A percentile compares a stretch with the other conserved stretches of the same genome.
Evolutionary conservation across 2,329 filamentous ascomycete species (phyloP).

Genomic region (Tolypocladium paradoxum): DNA sequence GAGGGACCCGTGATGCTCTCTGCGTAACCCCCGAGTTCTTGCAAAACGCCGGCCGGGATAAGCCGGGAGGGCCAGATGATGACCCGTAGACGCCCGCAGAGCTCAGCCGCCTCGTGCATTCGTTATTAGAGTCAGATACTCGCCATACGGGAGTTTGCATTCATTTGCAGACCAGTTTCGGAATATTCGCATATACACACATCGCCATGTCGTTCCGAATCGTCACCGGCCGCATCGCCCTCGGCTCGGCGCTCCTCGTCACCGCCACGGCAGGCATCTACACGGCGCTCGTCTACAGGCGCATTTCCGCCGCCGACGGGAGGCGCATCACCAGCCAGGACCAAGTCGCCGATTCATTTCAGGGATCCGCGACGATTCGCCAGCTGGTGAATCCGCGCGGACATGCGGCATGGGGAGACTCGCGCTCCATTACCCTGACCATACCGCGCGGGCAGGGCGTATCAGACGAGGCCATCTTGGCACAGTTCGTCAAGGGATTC

Average conservation of each 20-base stretch:
- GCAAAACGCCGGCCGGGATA: not conserved
- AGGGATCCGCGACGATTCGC: conserved; percentile 11
- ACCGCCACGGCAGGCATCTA: conserved; percentile 1
- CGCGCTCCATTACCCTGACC: conserved; percentile 12
- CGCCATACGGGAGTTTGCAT: too few species aligned
- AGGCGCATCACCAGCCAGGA: conserved; percentile 8
- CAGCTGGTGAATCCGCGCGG: conserved; percentile 14
- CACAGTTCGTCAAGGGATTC: conserved; percentile 16
- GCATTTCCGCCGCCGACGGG: not conserved
- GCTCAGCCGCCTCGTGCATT: not conserved
- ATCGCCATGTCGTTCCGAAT: not conserved
- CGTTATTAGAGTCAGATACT: not conserved
- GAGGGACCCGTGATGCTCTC: not conserved
- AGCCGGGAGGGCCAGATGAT: not conserved
- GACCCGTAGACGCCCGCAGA: not conserved
- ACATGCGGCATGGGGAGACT: conserved; percentile 10
- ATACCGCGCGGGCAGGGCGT: conserved; percentile 6
- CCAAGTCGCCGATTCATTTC: conserved; percentile 12
- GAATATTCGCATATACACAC: not conserved
- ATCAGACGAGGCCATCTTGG: conserved; percentile 16
- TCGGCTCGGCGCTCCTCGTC: not conserved
- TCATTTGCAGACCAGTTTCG: not conserved
- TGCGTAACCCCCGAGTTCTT: not conserved
- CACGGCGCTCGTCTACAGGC: not conserved
- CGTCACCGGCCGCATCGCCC: not conserved